These are phyloP conservation scores for Metschnikowia amazonensis DNA, from an alignment of 805 yeast species.

Conservation along the genomic window DNA sequence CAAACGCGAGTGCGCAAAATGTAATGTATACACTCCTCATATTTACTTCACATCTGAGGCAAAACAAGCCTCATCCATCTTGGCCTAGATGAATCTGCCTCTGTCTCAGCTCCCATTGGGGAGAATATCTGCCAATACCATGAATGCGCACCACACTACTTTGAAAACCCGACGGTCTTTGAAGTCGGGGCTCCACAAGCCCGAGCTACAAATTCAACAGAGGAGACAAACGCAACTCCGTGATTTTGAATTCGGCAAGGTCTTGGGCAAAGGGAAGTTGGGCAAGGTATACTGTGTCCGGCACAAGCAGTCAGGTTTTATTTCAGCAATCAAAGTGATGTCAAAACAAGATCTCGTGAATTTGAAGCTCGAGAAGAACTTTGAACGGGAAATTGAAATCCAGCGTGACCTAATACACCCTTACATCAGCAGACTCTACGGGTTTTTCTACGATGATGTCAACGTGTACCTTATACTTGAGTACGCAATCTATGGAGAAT, in stretches of 20 bases:
- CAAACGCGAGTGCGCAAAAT: neutral
- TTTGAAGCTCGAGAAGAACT: slow-evolving; percentile 76
- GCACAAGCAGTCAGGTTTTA: slow-evolving; percentile 68
- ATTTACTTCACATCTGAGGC: neutral
- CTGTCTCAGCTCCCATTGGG: slow-evolving; percentile 1
- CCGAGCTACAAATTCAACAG: neutral
- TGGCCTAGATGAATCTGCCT: slow-evolving; percentile 1
- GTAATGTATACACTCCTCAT: slow-evolving; percentile 1
- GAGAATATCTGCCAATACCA: neutral
- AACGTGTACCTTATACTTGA: slow-evolving; percentile 84
- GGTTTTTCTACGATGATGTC: slow-evolving; percentile 77
- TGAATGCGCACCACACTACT: neutral
- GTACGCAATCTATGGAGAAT: slow-evolving; percentile 80
- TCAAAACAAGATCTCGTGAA: slow-evolving; percentile 72
- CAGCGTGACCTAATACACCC: slow-evolving; percentile 77
- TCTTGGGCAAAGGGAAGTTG: slow-evolving; percentile 88
- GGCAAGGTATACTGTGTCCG: slow-evolving; percentile 89
- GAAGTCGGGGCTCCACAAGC: neutral
- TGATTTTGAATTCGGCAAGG: slow-evolving; percentile 84
- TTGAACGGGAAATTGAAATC: slow-evolving; percentile 87
- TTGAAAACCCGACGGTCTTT: neutral
- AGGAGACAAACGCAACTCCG: slow-evolving; percentile 24
- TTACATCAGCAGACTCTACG: slow-evolving; percentile 75
- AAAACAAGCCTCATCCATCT: neutral
- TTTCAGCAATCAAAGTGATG: slow-evolving; percentile 92